These are phyloP conservation scores for Hydrangea macrophylla DNA, from an alignment of 148 eudicot genomes.

Conservation along the genomic window DNA sequence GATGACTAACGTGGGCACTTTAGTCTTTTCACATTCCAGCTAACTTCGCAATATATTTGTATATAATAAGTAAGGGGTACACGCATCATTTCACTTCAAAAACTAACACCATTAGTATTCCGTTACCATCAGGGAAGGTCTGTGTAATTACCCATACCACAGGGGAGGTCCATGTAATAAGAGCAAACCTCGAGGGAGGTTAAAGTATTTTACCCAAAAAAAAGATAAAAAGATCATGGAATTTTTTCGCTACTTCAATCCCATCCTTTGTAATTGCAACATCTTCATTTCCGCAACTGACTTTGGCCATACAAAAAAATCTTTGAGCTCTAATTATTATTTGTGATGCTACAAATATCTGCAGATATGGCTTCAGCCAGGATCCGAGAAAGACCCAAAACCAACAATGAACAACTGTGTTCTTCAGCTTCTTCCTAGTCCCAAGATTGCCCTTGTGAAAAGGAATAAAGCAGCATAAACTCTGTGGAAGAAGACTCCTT, in stretches of 20 bases:
- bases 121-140: no score
- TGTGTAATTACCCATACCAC: no score
- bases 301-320: neutral
- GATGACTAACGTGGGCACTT: no score
- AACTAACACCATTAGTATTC: no score
- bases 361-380: constrained; percentile 41
- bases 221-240: no score
- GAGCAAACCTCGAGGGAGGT: no score
- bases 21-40: no score
- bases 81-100: no score
- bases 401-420: constrained; percentile 31
- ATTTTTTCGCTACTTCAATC: neutral
- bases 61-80: no score
- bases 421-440: constrained; percentile 47
- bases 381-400: constrained; percentile 26
- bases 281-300: neutral
- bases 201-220: no score
- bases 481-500: neutral
- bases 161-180: no score
- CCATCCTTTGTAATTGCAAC: neutral
- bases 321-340: neutral
- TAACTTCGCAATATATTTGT: no score
- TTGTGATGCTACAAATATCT: constrained; percentile 1
- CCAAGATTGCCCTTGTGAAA: constrained; percentile 36
- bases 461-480: constrained; percentile 18